Evolutionary conservation across 2,329 filamentous ascomycete genomes (phyloP).

Genomic region (Podosphaera aphanis): DNA sequence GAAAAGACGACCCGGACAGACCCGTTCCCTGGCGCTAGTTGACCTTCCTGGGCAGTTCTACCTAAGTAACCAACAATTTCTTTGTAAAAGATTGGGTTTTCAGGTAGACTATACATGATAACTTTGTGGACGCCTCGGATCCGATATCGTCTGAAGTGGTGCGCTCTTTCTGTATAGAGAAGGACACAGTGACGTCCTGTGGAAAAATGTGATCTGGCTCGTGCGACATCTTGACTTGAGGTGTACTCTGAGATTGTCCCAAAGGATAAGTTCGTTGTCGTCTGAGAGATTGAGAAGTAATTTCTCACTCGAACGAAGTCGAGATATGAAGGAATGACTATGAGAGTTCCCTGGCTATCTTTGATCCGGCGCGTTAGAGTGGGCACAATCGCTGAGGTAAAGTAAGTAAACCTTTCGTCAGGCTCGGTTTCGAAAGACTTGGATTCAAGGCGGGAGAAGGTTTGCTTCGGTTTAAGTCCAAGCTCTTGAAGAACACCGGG

Average conservation of each 20-base stretch:
- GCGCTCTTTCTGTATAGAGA: constrained; percentile 83
- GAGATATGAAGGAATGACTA: constrained; percentile 83
- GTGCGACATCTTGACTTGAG: constrained; percentile 50
- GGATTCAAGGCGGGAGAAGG: constrained; percentile 68
- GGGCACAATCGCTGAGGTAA: constrained; percentile 60
- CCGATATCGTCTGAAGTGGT: constrained; percentile 80
- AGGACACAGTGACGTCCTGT: constrained; percentile 61
- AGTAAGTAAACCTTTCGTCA: constrained; percentile 76
- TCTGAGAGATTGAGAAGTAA: constrained; percentile 52
- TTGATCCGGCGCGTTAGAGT: constrained; percentile 45
- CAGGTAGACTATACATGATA: constrained; percentile 76
- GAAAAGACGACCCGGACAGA: constrained; percentile 48
- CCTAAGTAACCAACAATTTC: constrained; percentile 49
- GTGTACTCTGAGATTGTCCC: constrained; percentile 80
- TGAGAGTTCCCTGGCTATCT: constrained; percentile 44
- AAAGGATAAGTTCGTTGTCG: constrained; percentile 37
- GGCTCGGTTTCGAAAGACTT: constrained; percentile 50
- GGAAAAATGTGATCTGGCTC: constrained; percentile 71
- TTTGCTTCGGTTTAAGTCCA: constrained; percentile 53
- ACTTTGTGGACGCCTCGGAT: constrained; percentile 61
- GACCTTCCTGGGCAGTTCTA: constrained; percentile 31
- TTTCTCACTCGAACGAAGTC: constrained; percentile 90
- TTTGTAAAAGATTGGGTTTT: constrained; percentile 62
- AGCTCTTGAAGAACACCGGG: constrained; percentile 50
- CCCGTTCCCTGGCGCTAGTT: constrained; percentile 33